These are phyloP conservation scores for Arthrobotrys megalospora DNA, from an alignment of 2,329 filamentous ascomycete species.

Conservation along the genomic window DNA sequence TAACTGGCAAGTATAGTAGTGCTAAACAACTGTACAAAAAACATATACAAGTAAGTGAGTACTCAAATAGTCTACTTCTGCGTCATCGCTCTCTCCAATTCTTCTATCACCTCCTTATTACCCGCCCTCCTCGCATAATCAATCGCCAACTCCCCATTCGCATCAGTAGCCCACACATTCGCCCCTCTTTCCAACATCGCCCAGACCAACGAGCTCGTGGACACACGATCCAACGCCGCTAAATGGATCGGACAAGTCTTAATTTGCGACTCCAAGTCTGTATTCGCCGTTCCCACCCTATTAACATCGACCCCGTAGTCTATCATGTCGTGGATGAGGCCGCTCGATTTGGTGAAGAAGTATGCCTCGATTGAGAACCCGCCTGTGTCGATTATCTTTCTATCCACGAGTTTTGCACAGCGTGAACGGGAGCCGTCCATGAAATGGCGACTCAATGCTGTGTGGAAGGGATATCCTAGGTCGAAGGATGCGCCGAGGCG, in stretches of 20 bases:
- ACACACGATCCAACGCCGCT: slow-evolving; percentile 21
- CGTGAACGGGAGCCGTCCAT: slow-evolving; percentile 21
- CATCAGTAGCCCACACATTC: slow-evolving; percentile 25
- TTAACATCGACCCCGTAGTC: slow-evolving; percentile 5
- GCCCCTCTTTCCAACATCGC: slow-evolving; percentile 10
- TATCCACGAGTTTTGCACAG: slow-evolving; percentile 7
- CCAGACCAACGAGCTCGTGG: background rate
- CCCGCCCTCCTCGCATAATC: slow-evolving; percentile 28
- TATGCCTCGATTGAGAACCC: background rate
- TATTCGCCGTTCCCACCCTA: slow-evolving; percentile 15
- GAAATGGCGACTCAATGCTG: slow-evolving; percentile 28
- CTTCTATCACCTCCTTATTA: background rate
- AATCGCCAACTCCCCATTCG: slow-evolving; percentile 26
- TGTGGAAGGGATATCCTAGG: slow-evolving; percentile 40
- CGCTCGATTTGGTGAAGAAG: slow-evolving; percentile 18
- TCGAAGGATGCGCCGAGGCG: slow-evolving; percentile 37
- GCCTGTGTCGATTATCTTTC: background rate
- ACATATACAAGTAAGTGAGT: no score
- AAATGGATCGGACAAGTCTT: slow-evolving; percentile 36
- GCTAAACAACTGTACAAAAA: no score
- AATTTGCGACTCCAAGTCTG: slow-evolving; percentile 23
- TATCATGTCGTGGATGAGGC: slow-evolving; percentile 28
- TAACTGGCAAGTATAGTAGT: background rate
- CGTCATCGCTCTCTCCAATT: background rate
- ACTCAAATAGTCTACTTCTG: background rate